Base-by-base conservation (phyloP, 1,284 basidiomycete genomes). In the Irpex sp. region DNA sequence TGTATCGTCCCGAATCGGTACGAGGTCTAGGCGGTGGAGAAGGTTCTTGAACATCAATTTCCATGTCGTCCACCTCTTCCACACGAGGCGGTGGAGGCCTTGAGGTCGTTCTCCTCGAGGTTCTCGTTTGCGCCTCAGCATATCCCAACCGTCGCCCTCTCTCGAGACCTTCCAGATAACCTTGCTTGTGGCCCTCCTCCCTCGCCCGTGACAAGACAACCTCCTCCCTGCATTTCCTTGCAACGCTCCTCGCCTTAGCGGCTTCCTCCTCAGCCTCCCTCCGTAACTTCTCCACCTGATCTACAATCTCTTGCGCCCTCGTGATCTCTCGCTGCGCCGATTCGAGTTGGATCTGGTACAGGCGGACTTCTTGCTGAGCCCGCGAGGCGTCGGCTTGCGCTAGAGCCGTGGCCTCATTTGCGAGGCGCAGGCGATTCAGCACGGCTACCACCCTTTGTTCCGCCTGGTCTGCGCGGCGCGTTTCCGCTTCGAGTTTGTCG, bases 261-360 rank as follows among this genome's bases (percentile, higher is more conserved):
- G 80, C 80, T 35, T 77, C 77, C 0, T 75, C 75, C 64, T 82
- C 81, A 4, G 81, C 81, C 57, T 79, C 76, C 28, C 71, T 68
- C 53, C 74, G 72, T 58, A 77, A 73, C 35, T 72, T 67, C 58
- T 79, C 75, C 6, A 80, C 69, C 57, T 75, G 70, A 62, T 77
- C 71, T 36, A 82, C 73, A 56, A 78, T 74, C 48, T 79, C 78
- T 65, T 82, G 80, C 1, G 80, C 81, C 8, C 80, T 73, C 61
- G 69, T 68, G 36, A 82, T 78, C 65, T 82, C 80, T 48, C 75
- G 74, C 66, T 79, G 78, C 0, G 80, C 80, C 61, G 77, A 73
- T 12, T 82, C 79, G 14, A 82, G 72, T 39, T 81, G 79, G 12
- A 77, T 56, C 67, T 78, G 77, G 68, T 80, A 81, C 65, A 82